Base-by-base conservation (phyloP, 2,329 filamentous ascomycete genomes). In the Kalaharituber pfeilii region DNA sequence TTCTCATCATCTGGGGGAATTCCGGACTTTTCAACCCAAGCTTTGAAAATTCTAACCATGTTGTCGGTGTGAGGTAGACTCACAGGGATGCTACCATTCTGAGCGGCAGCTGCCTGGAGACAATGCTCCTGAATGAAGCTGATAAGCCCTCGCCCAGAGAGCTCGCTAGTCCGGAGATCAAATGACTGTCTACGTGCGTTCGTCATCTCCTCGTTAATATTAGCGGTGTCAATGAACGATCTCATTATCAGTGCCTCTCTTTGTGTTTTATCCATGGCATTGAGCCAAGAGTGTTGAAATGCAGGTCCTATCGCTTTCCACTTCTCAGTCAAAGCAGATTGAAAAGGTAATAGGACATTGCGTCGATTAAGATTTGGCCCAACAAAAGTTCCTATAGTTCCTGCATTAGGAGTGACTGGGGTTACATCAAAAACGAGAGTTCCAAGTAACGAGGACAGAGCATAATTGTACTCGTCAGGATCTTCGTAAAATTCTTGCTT, bases 251-350 rank as follows among this genome's bases (percentile, higher is more conserved):
- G 26, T 18, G 22, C 51, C 20, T 56, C 50, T 27, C 54, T 36
- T 26, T 56, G 54, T 27, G 25, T 26, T 18, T 28, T 29, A 13
- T 36, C 45, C 25, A 56, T 4, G 9, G 30, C 20, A 28, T 44
- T 42, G 9, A 26, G 20, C 54, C 54, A 56, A 6, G 26, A 53
- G 11, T 24, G 27, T 20, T 20, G 29, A 36, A 56, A 56, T 30
- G 7, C 15, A 5, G 36, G 7, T 8, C 54, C 54, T 28, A 53
- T 8, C 7, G n/a, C 42, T 18, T 49, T 56, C 54, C 54, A 56
- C 15, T 25, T 55, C 53, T 25, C 26, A 20, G 15, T 52, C 24
- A 29, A 39, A 33, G 36, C 50, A 47, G 22, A 22, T 22, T 47
- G 42, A 11, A 18, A 47, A 20, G 42, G 42, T 15, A 18, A 47